Conservation (phyloP, 78 protist genomes). For the Trichosphaerium sp. region DNA sequence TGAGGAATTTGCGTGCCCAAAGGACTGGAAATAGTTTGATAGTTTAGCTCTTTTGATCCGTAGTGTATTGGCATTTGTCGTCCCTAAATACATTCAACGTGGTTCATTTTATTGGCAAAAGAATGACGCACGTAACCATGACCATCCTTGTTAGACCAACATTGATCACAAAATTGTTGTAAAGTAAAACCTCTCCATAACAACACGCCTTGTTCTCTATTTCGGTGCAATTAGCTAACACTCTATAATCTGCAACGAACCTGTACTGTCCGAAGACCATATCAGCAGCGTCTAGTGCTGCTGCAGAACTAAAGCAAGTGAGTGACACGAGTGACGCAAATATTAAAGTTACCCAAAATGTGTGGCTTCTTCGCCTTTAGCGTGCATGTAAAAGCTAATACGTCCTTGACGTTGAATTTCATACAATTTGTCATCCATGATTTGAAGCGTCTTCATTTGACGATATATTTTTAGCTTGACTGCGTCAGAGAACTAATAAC, state of each 20-base stretch:
- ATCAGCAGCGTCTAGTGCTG: constrained; percentile 36
- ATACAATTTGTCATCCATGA: constrained; percentile 54
- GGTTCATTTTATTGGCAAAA: too few species aligned
- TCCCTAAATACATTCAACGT: too few species aligned
- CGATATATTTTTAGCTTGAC: constrained; percentile 36
- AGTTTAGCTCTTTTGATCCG: constrained; percentile 52
- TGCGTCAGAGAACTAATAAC: too few species aligned
- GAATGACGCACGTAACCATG: too few species aligned
- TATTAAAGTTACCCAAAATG: too few species aligned
- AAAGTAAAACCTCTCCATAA: constrained; percentile 58
- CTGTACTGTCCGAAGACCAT: constrained; percentile 60
- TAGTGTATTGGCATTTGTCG: constrained; percentile 85
- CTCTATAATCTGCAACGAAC: too few species aligned
- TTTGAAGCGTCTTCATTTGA: constrained; percentile 18
- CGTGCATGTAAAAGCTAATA: constrained; percentile 72
- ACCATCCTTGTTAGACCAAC: constrained; percentile 37
- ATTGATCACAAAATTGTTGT: constrained; percentile 49
- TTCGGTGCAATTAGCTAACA: too few species aligned
- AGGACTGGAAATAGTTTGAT: constrained; percentile 70
- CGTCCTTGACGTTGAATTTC: constrained; percentile 66
- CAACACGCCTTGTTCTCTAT: constrained; percentile 63
- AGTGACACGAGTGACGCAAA: too few species aligned
- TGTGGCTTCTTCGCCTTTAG: constrained; percentile 58
- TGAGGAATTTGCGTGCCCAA: constrained; percentile 70
- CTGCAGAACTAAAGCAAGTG: constrained; percentile 55